phyloP scores from a whole-genome alignment of 352 stramenopile genomes.

The Blastocystis sp. region DNA sequence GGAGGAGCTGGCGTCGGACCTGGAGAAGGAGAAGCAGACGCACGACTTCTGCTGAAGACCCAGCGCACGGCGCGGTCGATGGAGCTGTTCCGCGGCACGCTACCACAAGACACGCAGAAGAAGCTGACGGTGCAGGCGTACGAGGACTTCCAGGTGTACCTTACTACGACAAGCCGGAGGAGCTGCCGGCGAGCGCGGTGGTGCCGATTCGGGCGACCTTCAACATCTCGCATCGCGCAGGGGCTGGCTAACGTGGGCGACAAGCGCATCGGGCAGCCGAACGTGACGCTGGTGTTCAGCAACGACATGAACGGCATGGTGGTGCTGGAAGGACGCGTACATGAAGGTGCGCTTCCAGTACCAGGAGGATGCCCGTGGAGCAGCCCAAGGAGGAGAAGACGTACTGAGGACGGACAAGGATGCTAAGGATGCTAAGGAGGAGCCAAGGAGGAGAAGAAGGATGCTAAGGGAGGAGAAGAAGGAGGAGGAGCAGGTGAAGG shows the following conservation, averaged over 20 bases:
- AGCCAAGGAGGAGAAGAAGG: conserved; percentile 54
- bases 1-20: conserved; percentile 71
- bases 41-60: conserved; percentile 71
- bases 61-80: conserved; percentile 18
- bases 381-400: conserved; percentile 78
- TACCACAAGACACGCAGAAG: conserved; percentile 85
- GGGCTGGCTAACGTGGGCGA: conserved; percentile 81
- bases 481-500: neutral
- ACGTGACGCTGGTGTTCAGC: conserved; percentile 88
- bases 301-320: conserved; percentile 86
- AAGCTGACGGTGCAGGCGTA: conserved; percentile 89
- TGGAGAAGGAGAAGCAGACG: conserved; percentile 74
- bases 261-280: conserved; percentile 83
- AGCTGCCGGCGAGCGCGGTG: conserved; percentile 75
- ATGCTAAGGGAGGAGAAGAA: conserved; percentile 50
- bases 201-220: conserved; percentile 84
- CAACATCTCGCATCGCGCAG: conserved; percentile 84
- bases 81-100: conserved; percentile 80
- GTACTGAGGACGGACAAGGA: conserved; percentile 73
- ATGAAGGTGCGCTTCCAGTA: conserved; percentile 77
- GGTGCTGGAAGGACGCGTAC: conserved; percentile 82
- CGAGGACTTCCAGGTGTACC: conserved; percentile 82
- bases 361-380: conserved; percentile 77
- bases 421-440: neutral
- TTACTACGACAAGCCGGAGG: conserved; percentile 85